Conservation (phyloP, 2,329 filamentous ascomycete genomes). For the Alternaria triticina region DNA sequence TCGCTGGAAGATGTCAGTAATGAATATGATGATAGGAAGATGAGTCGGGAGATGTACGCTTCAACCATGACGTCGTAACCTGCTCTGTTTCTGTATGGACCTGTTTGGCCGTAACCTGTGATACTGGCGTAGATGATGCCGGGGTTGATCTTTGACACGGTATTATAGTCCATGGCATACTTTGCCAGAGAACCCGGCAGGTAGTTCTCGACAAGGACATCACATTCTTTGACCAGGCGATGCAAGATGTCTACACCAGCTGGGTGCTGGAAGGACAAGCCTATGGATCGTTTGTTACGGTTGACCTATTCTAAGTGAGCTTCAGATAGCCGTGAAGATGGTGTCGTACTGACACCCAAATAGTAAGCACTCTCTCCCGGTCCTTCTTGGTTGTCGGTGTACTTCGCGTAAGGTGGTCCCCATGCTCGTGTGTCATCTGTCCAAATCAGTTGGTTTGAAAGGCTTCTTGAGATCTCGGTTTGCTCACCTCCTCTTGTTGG, state of each 20-base stretch:
- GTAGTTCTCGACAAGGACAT: conserved; percentile 97
- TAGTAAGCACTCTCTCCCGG: conserved; percentile 96
- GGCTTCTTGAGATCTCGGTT: no score
- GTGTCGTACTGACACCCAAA: conserved; percentile 68
- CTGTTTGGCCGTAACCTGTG: conserved; percentile 95
- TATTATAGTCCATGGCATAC: conserved; percentile 88
- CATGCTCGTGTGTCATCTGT: conserved; percentile 93
- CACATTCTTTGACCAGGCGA: conserved; percentile 80
- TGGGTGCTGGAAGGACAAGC: conserved; percentile 85
- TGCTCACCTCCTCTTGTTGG: conserved; percentile 59
- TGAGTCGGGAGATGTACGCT: conserved; percentile 58
- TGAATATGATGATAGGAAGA: background rate
- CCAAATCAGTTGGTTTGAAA: background rate
- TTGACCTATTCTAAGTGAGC: conserved; percentile 69
- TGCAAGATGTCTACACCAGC: conserved; percentile 87
- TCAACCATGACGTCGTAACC: conserved; percentile 99
- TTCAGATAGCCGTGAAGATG: background rate
- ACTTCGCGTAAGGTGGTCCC: conserved; percentile 91
- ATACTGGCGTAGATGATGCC: conserved; percentile 92
- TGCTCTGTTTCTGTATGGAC: conserved; percentile 83
- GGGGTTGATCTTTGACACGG: conserved; percentile 81
- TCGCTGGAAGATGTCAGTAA: conserved; percentile 58
- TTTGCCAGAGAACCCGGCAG: conserved; percentile 88
- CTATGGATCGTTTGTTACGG: conserved; percentile 95
- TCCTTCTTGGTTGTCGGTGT: conserved; percentile 66